A percentile compares a stretch with the other conserved stretches of the same genome.
phyloP scores from a whole-genome alignment of 108 stramenopile species.

The Fistulifera solaris region DNA sequence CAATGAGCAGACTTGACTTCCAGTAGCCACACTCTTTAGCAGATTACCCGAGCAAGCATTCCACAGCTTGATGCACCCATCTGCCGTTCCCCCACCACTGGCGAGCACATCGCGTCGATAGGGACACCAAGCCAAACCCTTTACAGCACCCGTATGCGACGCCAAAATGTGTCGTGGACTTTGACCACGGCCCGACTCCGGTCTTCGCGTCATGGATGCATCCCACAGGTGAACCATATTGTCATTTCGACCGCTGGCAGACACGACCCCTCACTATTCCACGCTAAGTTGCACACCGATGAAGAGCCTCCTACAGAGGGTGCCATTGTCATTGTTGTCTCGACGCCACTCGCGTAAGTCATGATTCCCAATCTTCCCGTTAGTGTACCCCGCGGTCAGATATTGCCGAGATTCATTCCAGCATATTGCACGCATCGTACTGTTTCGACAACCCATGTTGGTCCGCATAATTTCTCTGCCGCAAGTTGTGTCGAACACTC shows the following conservation, averaged over 20 bases:
- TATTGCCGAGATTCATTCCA: no score
- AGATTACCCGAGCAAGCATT: conserved; percentile 62
- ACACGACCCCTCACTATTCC: conserved; percentile 3
- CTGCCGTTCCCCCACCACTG: conserved; percentile 87
- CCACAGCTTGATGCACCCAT: conserved; percentile 93
- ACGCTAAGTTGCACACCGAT: background rate
- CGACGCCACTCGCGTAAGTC: no score
- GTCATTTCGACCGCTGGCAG: conserved; percentile 11
- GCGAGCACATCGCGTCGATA: conserved; percentile 82
- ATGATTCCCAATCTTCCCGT: no score
- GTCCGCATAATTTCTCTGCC: no score
- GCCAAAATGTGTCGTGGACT: conserved; percentile 42
- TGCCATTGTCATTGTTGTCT: no score
- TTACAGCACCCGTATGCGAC: conserved; percentile 87
- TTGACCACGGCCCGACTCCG: background rate
- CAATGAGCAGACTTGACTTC: conserved; percentile 82
- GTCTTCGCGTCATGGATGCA: background rate
- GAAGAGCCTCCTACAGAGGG: no score
- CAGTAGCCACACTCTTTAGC: conserved; percentile 84
- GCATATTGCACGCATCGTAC: no score
- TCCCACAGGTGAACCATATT: conserved; percentile 4
- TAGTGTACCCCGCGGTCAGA: no score
- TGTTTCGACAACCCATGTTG: no score
- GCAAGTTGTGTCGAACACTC: no score
- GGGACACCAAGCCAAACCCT: conserved; percentile 92